These are phyloP conservation scores for Fusarium transvaalense DNA, from an alignment of 2,329 filamentous ascomycete genomes.

Conservation along the genomic window DNA sequence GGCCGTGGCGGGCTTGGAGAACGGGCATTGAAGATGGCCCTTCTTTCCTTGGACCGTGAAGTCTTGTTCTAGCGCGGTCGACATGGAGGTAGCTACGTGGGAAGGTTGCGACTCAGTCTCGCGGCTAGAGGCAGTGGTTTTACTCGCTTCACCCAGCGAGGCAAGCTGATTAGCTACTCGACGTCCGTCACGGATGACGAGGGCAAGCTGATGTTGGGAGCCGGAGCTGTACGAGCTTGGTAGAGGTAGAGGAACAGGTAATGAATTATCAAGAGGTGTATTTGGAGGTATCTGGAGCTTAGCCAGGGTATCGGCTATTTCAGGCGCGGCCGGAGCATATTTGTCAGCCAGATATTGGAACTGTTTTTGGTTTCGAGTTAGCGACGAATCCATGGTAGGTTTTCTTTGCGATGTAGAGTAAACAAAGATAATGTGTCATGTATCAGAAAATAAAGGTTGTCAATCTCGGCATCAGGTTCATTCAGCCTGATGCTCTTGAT, in stretches of 20 bases:
- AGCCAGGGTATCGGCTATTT: constrained; percentile 74
- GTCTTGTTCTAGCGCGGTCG: constrained; percentile 83
- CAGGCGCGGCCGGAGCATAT: constrained; percentile 73
- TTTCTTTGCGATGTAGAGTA: not conserved
- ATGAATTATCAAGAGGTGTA: constrained; percentile 61
- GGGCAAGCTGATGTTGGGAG: constrained; percentile 67
- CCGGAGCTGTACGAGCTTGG: constrained; percentile 60
- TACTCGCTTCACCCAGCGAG: constrained; percentile 63
- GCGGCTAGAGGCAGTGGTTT: constrained; percentile 64
- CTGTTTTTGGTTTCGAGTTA: constrained; percentile 55
- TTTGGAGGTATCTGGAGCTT: constrained; percentile 74
- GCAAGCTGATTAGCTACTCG: constrained; percentile 68
- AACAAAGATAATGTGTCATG: constrained; percentile 34
- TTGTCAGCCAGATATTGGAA: constrained; percentile 76
- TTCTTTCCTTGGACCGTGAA: constrained; percentile 89
- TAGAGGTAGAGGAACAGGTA: constrained; percentile 67
- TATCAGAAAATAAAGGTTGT: constrained; percentile 63
- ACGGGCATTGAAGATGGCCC: constrained; percentile 84
- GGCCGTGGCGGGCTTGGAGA: constrained; percentile 64
- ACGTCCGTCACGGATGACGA: constrained; percentile 74
- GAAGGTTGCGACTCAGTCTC: constrained; percentile 60
- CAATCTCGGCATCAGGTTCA: constrained; percentile 68
- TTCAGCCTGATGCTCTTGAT: constrained; percentile 75
- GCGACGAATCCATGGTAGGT: constrained; percentile 34
- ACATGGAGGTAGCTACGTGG: constrained; percentile 67